Evolutionary conservation across 768 basidiomycete species (phyloP).

Genomic region (Hydnomerulius pinastri): DNA sequence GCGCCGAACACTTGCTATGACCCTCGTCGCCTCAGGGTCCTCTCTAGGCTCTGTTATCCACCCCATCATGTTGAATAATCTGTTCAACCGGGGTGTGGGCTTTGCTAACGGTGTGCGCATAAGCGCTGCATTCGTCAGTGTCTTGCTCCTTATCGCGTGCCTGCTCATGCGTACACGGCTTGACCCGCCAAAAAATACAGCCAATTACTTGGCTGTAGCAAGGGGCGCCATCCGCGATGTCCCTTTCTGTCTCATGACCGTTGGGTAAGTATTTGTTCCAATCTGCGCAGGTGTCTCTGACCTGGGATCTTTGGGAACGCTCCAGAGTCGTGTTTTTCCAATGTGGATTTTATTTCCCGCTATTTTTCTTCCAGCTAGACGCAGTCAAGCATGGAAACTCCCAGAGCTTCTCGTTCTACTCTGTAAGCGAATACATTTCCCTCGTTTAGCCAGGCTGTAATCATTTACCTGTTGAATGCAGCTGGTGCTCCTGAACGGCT

Average conservation of each 20-base stretch:
- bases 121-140: conserved; percentile 45
- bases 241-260: conserved; percentile 18
- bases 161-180: conserved; percentile 41
- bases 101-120: conserved; percentile 53
- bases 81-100: conserved; percentile 19
- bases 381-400: conserved; percentile 48
- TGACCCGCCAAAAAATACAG: conserved; percentile 26
- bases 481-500: conserved; percentile 55
- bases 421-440: conserved; percentile 34
- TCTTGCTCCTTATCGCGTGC: conserved; percentile 36
- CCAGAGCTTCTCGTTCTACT: conserved; percentile 55
- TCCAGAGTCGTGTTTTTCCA: conserved; percentile 28
- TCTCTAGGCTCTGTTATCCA: conserved; percentile 28
- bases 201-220: conserved; percentile 17
- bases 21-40: conserved; percentile 42
- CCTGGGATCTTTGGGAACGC: background rate
- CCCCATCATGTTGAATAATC: conserved; percentile 34
- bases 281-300: background rate
- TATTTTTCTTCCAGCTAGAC: conserved; percentile 60
- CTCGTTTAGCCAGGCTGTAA: too few species aligned
- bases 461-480: conserved; percentile 14
- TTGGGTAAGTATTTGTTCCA: conserved; percentile 19
- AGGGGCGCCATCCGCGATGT: conserved; percentile 15
- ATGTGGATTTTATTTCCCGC: conserved; percentile 47
- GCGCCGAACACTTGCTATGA: conserved; percentile 45